Conservation (phyloP, 1,139 yeast species). For the Pichiaceae sp. region DNA sequence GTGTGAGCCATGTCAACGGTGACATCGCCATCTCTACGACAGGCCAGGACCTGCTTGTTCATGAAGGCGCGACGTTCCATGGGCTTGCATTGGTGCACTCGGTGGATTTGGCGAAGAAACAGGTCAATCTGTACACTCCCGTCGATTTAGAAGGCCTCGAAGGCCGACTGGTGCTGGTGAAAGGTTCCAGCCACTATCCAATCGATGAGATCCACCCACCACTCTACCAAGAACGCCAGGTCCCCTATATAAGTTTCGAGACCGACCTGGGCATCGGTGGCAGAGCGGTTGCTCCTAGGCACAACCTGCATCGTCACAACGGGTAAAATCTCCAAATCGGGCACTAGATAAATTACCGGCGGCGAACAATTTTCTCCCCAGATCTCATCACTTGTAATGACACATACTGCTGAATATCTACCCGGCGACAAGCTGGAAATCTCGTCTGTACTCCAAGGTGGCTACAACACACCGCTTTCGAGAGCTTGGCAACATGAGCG, state of each 20-base stretch:
- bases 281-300: constrained; percentile 53
- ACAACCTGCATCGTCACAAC: constrained; percentile 49
- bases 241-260: constrained; percentile 46
- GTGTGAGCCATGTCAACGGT: constrained; percentile 9
- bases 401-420: constrained; percentile 62
- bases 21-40: not conserved
- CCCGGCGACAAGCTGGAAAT: constrained; percentile 50
- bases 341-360: too few species aligned
- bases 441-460: constrained; percentile 84
- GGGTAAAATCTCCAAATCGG: too few species aligned
- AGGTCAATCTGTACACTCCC: constrained; percentile 57
- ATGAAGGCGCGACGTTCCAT: constrained; percentile 15
- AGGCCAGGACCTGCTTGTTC: constrained; percentile 3
- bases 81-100: constrained; percentile 57
- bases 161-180: constrained; percentile 37
- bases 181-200: constrained; percentile 60
- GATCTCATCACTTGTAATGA: constrained; percentile 4
- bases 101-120: constrained; percentile 32
- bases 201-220: constrained; percentile 27
- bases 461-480: constrained; percentile 83
- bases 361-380: not conserved
- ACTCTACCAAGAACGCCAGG: constrained; percentile 17
- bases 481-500: constrained; percentile 89
- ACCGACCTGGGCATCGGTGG: constrained; percentile 39
- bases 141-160: constrained; percentile 15